Evolutionary conservation across 2,329 filamentous ascomycete genomes (phyloP).

Genomic region (Botrytis medusae): DNA sequence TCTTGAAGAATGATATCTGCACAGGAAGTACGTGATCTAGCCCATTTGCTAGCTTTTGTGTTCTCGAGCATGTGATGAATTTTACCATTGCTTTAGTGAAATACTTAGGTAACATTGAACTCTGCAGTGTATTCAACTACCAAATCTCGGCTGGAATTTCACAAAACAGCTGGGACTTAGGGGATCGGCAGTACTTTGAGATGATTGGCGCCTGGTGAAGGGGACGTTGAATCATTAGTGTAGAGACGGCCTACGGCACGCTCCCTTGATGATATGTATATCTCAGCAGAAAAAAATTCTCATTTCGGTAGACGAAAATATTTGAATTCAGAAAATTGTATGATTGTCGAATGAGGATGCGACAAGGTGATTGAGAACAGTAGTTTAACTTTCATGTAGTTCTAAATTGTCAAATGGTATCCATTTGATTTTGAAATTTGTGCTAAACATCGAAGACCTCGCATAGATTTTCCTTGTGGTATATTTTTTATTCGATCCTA

Average conservation of each 20-base stretch:
- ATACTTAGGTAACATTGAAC: neutral
- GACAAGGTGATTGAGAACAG: neutral
- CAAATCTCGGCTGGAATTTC: neutral
- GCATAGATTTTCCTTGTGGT: neutral
- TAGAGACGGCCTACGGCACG: neutral
- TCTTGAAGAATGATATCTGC: neutral
- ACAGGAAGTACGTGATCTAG: neutral
- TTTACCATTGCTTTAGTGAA: neutral
- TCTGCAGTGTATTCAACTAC: neutral
- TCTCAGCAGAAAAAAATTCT: neutral
- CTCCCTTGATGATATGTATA: neutral
- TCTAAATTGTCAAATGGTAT: neutral
- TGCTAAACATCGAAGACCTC: neutral
- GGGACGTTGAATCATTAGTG: neutral
- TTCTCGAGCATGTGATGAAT: neutral
- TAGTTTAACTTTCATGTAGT: neutral
- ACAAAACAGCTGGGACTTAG: neutral
- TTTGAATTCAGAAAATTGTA: neutral
- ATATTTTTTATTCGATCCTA: neutral
- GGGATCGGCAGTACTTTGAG: neutral
- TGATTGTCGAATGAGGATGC: rapidly evolving
- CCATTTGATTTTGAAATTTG: neutral
- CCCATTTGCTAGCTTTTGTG: neutral
- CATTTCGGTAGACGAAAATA: neutral
- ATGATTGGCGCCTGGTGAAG: neutral